A percentile compares a stretch with the other conserved stretches of the same genome.
These are phyloP conservation scores for Kwoniella dendrophila DNA, from an alignment of 768 basidiomycete genomes.

Conservation along the genomic window DNA sequence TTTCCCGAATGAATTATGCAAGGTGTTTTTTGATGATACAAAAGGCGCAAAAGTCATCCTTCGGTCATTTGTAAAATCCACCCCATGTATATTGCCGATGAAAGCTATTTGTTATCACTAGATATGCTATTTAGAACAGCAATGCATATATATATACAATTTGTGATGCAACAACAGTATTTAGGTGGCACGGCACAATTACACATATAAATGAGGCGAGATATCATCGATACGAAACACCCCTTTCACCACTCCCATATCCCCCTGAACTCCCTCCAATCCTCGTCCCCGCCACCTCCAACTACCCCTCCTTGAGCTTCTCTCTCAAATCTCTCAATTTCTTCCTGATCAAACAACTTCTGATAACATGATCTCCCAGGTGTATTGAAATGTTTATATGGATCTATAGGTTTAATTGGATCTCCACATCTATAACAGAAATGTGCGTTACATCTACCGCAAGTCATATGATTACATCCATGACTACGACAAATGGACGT, in stretches of 20 bases:
- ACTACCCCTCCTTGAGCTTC: conserved; percentile 30
- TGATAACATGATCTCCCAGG: conserved; percentile 48
- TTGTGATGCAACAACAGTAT: too few relatives aligned
- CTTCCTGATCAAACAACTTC: conserved; percentile 53
- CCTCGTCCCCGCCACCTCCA: conserved; percentile 13
- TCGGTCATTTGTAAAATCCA: too few relatives aligned
- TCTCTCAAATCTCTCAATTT: conserved; percentile 49
- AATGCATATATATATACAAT: too few relatives aligned
- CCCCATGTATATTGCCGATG: too few relatives aligned
- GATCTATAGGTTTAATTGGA: conserved; percentile 43
- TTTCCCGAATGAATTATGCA: too few relatives aligned
- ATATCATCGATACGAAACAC: too few relatives aligned
- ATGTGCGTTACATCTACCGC: conserved; percentile 38
- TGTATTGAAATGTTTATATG: conserved; percentile 49
- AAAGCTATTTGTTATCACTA: too few relatives aligned
- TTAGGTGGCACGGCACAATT: too few relatives aligned
- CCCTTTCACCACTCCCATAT: conserved; percentile 26
- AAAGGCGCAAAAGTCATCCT: too few relatives aligned
- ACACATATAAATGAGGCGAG: too few relatives aligned
- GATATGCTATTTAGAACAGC: too few relatives aligned
- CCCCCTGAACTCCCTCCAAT: conserved; percentile 23
- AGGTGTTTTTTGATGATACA: too few relatives aligned
- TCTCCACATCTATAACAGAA: conserved; percentile 46
- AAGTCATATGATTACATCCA: conserved; percentile 85
- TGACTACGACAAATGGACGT: conserved; percentile 4